phyloP scores from a whole-genome alignment of 495 filamentous ascomycete species.

The Neurospora sp. region DNA sequence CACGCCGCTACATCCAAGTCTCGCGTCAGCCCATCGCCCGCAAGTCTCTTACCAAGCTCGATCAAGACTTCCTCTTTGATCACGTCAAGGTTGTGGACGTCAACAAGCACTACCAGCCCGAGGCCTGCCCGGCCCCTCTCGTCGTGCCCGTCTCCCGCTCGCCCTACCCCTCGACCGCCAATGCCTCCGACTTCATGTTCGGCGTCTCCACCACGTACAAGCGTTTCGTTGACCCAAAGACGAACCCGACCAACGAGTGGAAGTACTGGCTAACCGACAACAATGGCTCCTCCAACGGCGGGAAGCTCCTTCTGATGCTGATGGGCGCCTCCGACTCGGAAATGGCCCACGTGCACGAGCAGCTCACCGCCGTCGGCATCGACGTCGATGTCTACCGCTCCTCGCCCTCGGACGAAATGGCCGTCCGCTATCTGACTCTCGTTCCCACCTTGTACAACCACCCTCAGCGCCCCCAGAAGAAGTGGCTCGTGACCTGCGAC shows the following conservation, averaged over 20 bases:
- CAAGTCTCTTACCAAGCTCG: constrained; percentile 37
- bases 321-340: constrained; percentile 32
- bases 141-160: constrained; percentile 37
- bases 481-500: constrained; percentile 61
- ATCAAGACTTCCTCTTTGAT: constrained; percentile 33
- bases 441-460: constrained; percentile 45
- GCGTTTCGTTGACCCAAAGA: constrained; percentile 32
- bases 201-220: constrained; percentile 39
- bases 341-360: constrained; percentile 28
- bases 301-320: constrained; percentile 36
- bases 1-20: constrained; percentile 39
- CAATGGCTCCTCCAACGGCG: constrained; percentile 38
- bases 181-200: constrained; percentile 43
- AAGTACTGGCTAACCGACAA: constrained; percentile 41
- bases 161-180: constrained; percentile 34
- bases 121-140: constrained; percentile 36
- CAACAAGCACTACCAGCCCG: constrained; percentile 28
- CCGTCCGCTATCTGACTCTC: constrained; percentile 43
- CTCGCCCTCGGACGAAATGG: constrained; percentile 50
- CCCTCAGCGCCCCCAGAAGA: constrained; percentile 39
- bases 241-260: constrained; percentile 38
- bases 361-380: constrained; percentile 42
- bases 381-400: constrained; percentile 53
- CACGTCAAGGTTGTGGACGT: constrained; percentile 35
- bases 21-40: constrained; percentile 31